phyloP scores from a whole-genome alignment of 176 grass and related monocot genomes.

The Aegilops tauschii region DNA sequence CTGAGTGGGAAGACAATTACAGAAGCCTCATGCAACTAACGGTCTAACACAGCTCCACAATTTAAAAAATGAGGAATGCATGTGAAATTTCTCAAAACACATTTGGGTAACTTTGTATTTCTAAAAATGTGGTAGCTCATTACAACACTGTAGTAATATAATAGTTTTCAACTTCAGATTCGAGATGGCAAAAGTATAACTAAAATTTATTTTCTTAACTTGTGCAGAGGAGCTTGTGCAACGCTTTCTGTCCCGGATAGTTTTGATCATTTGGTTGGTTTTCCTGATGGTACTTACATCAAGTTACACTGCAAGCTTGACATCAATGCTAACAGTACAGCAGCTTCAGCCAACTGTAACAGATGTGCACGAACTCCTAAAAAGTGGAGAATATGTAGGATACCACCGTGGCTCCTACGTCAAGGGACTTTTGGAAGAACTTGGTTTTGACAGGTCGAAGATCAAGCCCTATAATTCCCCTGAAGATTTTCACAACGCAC shows the following conservation, averaged over 20 bases:
- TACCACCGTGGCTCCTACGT: conserved; percentile 35
- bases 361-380: conserved; percentile 37
- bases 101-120: neutral
- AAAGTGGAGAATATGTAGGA: conserved; percentile 45
- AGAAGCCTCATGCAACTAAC: neutral
- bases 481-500: conserved; percentile 40
- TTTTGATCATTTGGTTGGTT: conserved; percentile 31
- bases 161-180: neutral
- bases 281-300: conserved; percentile 54
- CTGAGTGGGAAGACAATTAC: neutral
- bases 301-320: conserved; percentile 59
- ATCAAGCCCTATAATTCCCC: conserved; percentile 25
- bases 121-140: neutral
- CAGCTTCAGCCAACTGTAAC: conserved; percentile 50
- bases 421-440: conserved; percentile 22
- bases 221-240: conserved; percentile 51
- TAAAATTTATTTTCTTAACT: neutral
- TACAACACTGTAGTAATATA: neutral
- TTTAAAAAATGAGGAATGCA: neutral
- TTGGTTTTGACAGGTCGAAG: conserved; percentile 43
- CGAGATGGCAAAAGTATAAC: neutral
- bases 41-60: neutral
- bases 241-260: conserved; percentile 34
- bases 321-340: conserved; percentile 57
- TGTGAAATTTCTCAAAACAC: neutral